These are phyloP conservation scores for Epichloe baconii DNA, from an alignment of 2,329 filamentous ascomycete genomes.

Conservation along the genomic window DNA sequence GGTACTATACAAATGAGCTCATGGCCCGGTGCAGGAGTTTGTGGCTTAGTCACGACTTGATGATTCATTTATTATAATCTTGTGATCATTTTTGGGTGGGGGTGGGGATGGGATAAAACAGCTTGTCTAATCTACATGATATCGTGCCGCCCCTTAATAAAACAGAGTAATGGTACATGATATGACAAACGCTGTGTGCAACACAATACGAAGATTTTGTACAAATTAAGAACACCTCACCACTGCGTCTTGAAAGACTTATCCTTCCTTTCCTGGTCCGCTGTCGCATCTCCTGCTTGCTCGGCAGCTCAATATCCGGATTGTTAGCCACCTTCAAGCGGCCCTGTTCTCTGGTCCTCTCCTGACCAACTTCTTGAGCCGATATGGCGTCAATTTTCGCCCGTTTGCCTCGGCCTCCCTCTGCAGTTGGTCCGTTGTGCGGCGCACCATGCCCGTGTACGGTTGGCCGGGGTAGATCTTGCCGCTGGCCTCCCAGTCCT, in stretches of 20 bases:
- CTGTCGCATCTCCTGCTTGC: conserved; percentile 19
- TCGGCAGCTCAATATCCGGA: conserved; percentile 27
- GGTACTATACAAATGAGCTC: conserved; percentile 36
- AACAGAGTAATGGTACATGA: neutral
- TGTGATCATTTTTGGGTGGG: neutral
- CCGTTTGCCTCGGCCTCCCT: conserved; percentile 21
- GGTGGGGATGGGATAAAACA: neutral
- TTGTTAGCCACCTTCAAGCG: conserved; percentile 25
- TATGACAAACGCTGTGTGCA: neutral
- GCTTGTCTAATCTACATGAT: neutral
- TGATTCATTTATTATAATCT: neutral
- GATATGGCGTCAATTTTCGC: conserved; percentile 13
- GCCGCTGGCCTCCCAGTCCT: conserved; percentile 37
- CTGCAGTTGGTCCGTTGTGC: conserved; percentile 25
- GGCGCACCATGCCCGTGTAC: conserved; percentile 33
- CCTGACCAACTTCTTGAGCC: conserved; percentile 18
- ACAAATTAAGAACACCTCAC: neutral
- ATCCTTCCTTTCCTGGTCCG: conserved; percentile 8
- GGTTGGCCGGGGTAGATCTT: conserved; percentile 40
- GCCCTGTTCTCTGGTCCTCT: conserved; percentile 8
- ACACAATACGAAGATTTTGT: neutral
- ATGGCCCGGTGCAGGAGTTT: neutral
- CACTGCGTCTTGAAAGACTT: neutral
- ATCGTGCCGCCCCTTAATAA: neutral
- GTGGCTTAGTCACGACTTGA: neutral